These are phyloP conservation scores for Russula abietina DNA, from an alignment of 768 basidiomycete species.

Conservation along the genomic window DNA sequence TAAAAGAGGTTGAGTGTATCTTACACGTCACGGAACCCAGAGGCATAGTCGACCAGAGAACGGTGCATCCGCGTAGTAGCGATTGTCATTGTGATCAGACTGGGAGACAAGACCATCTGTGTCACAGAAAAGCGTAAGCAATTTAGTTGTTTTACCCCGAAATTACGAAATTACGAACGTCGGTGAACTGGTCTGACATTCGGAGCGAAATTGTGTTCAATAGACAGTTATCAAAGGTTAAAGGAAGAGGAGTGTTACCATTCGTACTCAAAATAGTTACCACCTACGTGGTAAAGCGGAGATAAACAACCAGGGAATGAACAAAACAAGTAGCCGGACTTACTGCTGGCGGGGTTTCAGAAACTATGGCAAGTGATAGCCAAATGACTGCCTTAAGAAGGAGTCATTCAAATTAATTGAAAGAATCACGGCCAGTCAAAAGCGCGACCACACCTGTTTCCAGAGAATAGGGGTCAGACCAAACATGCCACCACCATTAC, in stretches of 20 bases:
- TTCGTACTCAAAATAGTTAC: background rate
- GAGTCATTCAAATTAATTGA: background rate
- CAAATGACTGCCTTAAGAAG: background rate
- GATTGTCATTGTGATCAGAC: background rate
- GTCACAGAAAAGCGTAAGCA: background rate
- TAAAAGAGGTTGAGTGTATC: background rate
- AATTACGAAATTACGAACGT: background rate
- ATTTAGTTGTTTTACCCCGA: background rate
- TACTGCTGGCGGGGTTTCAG: background rate
- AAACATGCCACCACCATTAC: background rate
- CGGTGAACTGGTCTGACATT: background rate
- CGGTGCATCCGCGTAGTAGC: background rate
- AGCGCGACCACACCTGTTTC: background rate
- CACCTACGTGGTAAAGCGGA: background rate
- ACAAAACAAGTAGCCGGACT: background rate
- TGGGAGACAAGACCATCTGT: background rate
- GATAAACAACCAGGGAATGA: background rate
- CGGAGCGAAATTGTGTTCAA: background rate
- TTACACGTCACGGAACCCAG: background rate
- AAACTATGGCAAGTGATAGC: background rate
- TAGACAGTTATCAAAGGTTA: background rate
- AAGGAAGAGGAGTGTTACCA: background rate
- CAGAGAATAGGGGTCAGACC: background rate
- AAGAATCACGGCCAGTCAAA: background rate
- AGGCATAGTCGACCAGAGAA: background rate